Conservation (phyloP, 2,329 filamentous ascomycete genomes). For the Sclerotinia minor region DNA sequence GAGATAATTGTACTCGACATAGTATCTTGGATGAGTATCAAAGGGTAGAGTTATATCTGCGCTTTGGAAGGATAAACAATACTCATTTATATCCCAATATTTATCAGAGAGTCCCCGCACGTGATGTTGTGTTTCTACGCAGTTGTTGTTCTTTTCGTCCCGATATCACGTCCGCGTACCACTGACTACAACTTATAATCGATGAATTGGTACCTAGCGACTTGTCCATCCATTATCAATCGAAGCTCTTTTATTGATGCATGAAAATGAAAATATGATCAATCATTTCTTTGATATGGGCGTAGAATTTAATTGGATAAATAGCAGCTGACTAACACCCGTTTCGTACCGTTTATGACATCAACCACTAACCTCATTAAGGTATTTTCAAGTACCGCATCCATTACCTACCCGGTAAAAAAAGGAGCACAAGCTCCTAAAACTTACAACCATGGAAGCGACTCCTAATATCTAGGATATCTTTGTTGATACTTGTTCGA, state of each 20-base stretch:
- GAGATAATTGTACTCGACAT: too few relatives aligned
- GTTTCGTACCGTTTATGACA: not conserved
- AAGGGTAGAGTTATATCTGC: too few relatives aligned
- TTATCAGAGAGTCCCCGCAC: too few relatives aligned
- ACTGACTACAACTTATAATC: too few relatives aligned
- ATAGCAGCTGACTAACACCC: not conserved
- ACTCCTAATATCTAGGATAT: too few relatives aligned
- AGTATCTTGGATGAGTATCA: too few relatives aligned
- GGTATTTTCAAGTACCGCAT: not conserved
- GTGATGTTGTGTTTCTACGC: too few relatives aligned
- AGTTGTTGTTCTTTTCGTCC: too few relatives aligned
- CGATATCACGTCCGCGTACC: too few relatives aligned
- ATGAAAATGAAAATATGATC: not conserved
- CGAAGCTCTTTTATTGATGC: not conserved
- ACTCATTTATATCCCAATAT: too few relatives aligned
- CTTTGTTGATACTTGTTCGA: not conserved
- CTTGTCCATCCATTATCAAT: not conserved
- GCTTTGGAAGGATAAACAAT: too few relatives aligned
- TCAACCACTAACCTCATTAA: not conserved
- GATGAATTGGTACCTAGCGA: not conserved
- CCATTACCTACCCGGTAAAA: not conserved
- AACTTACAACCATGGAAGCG: not conserved
- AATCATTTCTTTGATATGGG: not conserved
- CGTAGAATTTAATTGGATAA: not conserved
- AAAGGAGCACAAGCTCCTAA: slow-evolving; percentile 2